Evolutionary conservation across 176 grass and related monocot species (phyloP), one percentile per base, ranked within the genome.

Genomic region (Aegilops bicornis): DNA sequence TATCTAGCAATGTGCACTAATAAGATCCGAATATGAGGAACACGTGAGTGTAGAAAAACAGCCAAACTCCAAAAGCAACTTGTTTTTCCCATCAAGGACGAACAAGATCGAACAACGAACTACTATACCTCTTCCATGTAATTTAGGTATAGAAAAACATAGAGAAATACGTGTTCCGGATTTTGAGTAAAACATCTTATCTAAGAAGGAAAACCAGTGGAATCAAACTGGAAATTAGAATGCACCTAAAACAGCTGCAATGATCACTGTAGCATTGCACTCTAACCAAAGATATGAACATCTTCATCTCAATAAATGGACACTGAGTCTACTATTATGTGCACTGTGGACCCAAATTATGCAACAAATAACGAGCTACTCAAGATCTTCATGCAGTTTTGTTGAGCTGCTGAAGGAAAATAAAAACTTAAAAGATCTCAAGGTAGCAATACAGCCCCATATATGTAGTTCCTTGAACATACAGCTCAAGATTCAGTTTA

Each of bases 1-100:
- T 72, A 22, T 73, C n/a, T 15, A 73, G 36, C 40, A 73, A 73
- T 73, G 70, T 43, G 70, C 70, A 43, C n/a, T 45, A 73, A 73
- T 15, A 43, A 25, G 22, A 73, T 24, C 70, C 12, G 14, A 72
- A 43, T 73, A 73, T 8, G 45, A 48, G 45, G 45, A 15, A 48
- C 45, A 0, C 0, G 45, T 48, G 45, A 48, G 12, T 48, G 45
- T 1, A 48, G 45, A 36, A 10, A 72, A 72, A 40, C 69, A 72
- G 20, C 36, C 36, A 42, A 23, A 40, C 36, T 15, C 6, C 0
- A 45, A 40, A 45, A 1, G n/a, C 11, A 45, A 45, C 39, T 45
- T 8, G 4, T 37, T 73, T 37, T 43, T 6, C 22, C 37, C 66
- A 36, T 69, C 0, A 69, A 69, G 30, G 16, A 69, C 30, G 13